These are phyloP conservation scores for Astrocystis sublimbata DNA, from an alignment of 495 filamentous ascomycete species.

Conservation along the genomic window DNA sequence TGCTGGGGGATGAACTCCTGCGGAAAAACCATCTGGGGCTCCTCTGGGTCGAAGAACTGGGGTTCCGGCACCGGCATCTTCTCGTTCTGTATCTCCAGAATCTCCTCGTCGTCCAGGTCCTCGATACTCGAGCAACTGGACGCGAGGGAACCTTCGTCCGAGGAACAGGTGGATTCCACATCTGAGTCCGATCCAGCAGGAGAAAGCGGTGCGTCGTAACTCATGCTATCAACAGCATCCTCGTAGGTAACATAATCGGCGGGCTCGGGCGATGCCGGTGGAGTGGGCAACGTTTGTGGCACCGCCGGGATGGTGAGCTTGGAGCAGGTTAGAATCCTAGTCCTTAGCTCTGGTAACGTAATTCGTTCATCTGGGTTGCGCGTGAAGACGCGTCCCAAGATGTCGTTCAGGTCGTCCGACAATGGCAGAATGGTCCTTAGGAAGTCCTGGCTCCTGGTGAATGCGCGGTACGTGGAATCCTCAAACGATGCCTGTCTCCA, in stretches of 20 bases:
- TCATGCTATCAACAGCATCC: slow-evolving; percentile 39
- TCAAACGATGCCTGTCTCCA: slow-evolving; percentile 94
- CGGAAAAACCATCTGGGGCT: slow-evolving; percentile 35
- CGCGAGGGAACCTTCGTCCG: slow-evolving; percentile 47
- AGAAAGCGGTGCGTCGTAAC: slow-evolving; percentile 42
- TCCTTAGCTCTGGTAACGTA: slow-evolving; percentile 76
- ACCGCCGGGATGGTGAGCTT: slow-evolving; percentile 61
- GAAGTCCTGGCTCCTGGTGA: slow-evolving; percentile 81
- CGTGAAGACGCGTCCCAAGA: slow-evolving; percentile 88
- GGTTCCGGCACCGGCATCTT: slow-evolving; percentile 43
- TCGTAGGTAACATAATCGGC: slow-evolving; percentile 47
- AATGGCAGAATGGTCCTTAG: slow-evolving; percentile 90
- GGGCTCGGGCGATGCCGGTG: slow-evolving; percentile 42
- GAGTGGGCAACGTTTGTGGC: slow-evolving; percentile 31
- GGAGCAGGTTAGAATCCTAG: slow-evolving; percentile 73
- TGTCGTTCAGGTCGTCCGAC: slow-evolving; percentile 84
- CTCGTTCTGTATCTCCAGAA: slow-evolving; percentile 41
- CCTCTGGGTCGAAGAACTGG: slow-evolving; percentile 46
- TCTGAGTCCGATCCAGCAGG: slow-evolving; percentile 46
- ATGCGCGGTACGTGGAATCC: slow-evolving; percentile 95
- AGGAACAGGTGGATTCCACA: slow-evolving; percentile 47
- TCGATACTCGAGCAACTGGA: slow-evolving; percentile 50
- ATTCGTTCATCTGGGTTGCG: slow-evolving; percentile 83
- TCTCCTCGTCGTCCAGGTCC: slow-evolving; percentile 46
- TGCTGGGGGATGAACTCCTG: slow-evolving; percentile 48